Conservation (phyloP, 148 eudicot species). For the Spergularia marina region DNA sequence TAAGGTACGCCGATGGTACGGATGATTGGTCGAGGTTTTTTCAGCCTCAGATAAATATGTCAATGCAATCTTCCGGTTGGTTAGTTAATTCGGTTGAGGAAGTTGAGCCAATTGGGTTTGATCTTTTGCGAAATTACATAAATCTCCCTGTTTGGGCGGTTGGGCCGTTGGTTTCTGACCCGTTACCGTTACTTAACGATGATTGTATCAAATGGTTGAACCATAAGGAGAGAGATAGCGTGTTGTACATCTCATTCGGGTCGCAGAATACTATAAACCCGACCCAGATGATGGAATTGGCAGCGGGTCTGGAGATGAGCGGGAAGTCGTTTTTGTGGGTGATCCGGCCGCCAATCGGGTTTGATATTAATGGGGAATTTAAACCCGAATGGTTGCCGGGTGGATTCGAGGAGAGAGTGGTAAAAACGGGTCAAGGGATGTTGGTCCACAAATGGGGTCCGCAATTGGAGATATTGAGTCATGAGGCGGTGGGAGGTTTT, state of each 20-base stretch:
- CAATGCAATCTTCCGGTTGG: constrained; percentile 47
- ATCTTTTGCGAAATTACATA: constrained; percentile 33
- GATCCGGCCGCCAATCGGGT: constrained; percentile 59
- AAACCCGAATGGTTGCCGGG: constrained; percentile 66
- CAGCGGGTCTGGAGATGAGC: constrained; percentile 62
- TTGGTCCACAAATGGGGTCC: constrained; percentile 69
- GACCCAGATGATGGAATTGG: constrained; percentile 78
- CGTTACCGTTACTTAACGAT: not conserved
- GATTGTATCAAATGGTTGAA: constrained; percentile 55
- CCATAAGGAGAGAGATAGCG: constrained; percentile 34
- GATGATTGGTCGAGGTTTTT: constrained; percentile 65
- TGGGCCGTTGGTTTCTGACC: constrained; percentile 54
- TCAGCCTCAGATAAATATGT: constrained; percentile 39
- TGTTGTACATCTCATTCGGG: constrained; percentile 77
- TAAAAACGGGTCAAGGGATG: constrained; percentile 31
- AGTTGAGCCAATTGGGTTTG: constrained; percentile 61
- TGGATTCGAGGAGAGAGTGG: constrained; percentile 53
- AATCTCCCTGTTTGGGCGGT: constrained; percentile 60
- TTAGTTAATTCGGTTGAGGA: constrained; percentile 64
- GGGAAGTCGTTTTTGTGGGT: constrained; percentile 71
- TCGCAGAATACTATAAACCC: constrained; percentile 66
- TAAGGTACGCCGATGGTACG: constrained; percentile 52
- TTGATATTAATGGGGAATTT: constrained; percentile 34
- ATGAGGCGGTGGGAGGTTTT: constrained; percentile 43
- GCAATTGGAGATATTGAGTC: constrained; percentile 61